Percentiles rank a stretch among this genome's conserved stretches.
Conservation (phyloP, 2,329 filamentous ascomycete species). For the Talaromyces sp. region DNA sequence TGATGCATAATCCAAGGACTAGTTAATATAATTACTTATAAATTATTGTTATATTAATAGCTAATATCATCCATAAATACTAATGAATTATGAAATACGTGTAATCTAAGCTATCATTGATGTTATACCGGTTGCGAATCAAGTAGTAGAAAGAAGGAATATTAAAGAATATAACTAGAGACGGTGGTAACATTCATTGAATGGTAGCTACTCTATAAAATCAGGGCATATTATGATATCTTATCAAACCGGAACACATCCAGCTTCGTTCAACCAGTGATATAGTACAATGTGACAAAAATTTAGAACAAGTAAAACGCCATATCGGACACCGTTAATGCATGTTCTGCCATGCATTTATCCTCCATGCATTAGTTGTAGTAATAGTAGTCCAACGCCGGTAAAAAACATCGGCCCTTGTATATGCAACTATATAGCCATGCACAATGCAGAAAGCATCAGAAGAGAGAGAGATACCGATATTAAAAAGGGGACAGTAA, state of each 20-base stretch:
- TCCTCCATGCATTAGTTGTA: background rate
- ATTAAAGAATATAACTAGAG: no score
- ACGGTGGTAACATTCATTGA: no score
- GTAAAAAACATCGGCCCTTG: background rate
- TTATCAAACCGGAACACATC: background rate
- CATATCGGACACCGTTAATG: background rate
- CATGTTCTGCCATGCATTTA: background rate
- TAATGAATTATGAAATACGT: no score
- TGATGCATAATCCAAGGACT: no score
- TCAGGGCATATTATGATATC: background rate
- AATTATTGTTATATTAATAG: no score
- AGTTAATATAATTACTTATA: no score
- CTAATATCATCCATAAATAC: no score
- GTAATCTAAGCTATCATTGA: no score
- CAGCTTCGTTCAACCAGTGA: background rate
- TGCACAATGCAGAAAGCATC: background rate
- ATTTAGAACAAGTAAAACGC: background rate
- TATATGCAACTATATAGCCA: constrained; percentile 5
- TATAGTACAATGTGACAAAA: background rate
- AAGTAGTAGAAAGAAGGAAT: no score
- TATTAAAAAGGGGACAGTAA: background rate
- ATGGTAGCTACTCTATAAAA: background rate
- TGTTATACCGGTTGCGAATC: no score
- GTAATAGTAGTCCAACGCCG: background rate
- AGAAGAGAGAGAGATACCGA: background rate